Base-by-base conservation (phyloP, 371 early-diverging fungal genomes). In the Homolaphlyctis polyrhiza region DNA sequence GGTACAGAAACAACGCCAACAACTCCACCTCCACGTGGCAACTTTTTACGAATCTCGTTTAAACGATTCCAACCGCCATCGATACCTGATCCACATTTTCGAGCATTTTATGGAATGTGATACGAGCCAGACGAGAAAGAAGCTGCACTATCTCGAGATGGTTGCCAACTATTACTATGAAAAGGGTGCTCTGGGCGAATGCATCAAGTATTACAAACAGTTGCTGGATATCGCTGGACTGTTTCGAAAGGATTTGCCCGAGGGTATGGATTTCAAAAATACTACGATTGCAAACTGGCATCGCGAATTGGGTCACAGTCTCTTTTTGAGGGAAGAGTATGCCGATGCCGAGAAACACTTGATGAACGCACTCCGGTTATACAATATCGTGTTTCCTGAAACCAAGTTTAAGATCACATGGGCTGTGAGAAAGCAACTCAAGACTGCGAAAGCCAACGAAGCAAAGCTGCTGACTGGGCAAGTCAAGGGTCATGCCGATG, bases 51-150 rank as follows among this genome's bases (percentile, higher is more conserved):
- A 82, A 61, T 51, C 18, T n/a, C 50, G 57, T 16, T 64, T 71
- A 18, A 65, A 68, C 34, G 65, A 64, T 1, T 35, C 48, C 18
- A 77, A 81, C 64, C 60, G 69, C 33, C 74, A 70, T 28, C 61
- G 73, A 25, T 60, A 72, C 5, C 60, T 82, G 43, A 68, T 80
- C 0, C 75, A 68, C 16, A 39, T 80, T 4, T 80, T 70, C 50
- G 77, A 82, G 64, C 83, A 82, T 51, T 82, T 76, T 58, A 66
- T 63, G 32, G 71, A 78, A 35, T 68, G 76, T 16, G 78, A 68
- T 28, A 63, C 57, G 5, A 23, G 35, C 14, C 67, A 82, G 25
- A 16, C 28, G 29, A 27, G 48, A 2, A 82, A 82, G 58, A 74
- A 71, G 28, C 18, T 80, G 2, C 30, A 64, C 13, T 82, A 76